Evolutionary conservation across 2,329 filamentous ascomycete species (phyloP), one percentile per base, ranked within the genome.

Genomic region (Orbilia brochopaga): DNA sequence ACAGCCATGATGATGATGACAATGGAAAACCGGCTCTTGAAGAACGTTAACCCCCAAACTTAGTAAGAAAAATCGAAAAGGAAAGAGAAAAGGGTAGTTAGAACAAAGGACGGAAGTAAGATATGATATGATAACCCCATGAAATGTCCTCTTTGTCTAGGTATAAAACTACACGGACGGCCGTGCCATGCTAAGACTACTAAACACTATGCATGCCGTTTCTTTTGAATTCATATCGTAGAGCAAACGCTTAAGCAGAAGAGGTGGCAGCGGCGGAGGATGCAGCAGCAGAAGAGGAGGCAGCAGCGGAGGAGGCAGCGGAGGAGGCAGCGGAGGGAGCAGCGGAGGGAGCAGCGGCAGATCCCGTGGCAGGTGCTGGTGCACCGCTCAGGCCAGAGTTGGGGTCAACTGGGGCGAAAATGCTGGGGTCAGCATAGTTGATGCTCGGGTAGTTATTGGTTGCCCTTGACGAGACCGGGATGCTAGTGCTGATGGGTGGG

Each of bases 71-170:
- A 48, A 42, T 53, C n/a, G n/a, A n/a, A n/a, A 57, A 46, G 27
- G 19, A 60, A 56, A 63, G 63, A 40, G 21, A 44, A 27, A 24
- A 57, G 59, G 46, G 35, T 27, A 50, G 56, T 23, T 53, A 40
- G 51, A 24, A 35, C 37, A 59, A 35, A 19, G 59, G 57, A 69
- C 19, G 50, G 60, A 60, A 21, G 57, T 17, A 2, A 5, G 19
- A 48, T 15, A 15, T 10, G 17, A 44, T 15, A 44, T 53, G 57
- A 70, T 53, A 51, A 48, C 66, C 58, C 59, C 66, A 70, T 63
- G 54, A 59, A 64, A 70, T 70, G 66, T 70, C 62, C 63, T 64
- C 58, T 55, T 64, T 40, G 66, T 70, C 66, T 70, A 70, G 66
- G 42, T 69, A 55, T 70, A 70, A 70, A 70, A 70, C 66, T 70